Evolutionary conservation across 306 rosid genomes (phyloP), one percentile per base, ranked within the genome.

Genomic region (Cucurbita ficifolia): DNA sequence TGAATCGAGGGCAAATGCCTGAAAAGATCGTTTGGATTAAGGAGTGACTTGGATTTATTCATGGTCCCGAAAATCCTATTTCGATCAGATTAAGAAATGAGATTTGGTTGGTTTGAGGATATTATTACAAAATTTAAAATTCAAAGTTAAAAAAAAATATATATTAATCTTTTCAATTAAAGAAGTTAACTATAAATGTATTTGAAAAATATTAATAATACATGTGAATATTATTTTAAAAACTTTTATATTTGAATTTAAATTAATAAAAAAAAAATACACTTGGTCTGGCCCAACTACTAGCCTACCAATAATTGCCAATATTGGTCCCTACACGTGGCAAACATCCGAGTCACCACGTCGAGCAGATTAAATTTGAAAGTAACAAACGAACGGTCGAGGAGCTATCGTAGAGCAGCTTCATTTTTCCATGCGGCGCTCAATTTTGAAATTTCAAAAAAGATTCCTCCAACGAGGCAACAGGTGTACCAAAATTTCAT

Each of bases 391-490:
- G 57, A 69, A 67, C 52, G 21, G 73, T 21, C 18, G 22, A 69
- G 57, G 42, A 36, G 10, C 18, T 49, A 19, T 22, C 17, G 59
- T 29, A 10, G 46, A 49, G 75, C 35, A 72, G 75, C 75, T 52
- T 35, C 22, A 13, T 69, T 0, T 68, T 14, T 51, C 24, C 29
- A 24, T 69, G 57, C 56, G 53, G 75, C 63, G 42, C 57, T 62
- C 60, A 40, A 59, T 19, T 76, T 78, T 76, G 76, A 81, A 83
- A 8, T 72, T 81, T 81, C 70, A 73, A 78, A 81, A 62, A 76
- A 73, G 87, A 83, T 83, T 83, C 84, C 71, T 76, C 59, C 57
- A 73, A 52, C 81, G 79, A 78, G 79, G 87, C 75, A 22, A n/a
- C 10, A 14, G 53, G 14, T 45, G 51, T 17, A 46, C 59, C 35